Evolutionary conservation across 805 yeast species (phyloP).

Genomic region (Metschnikowia shivogae): DNA sequence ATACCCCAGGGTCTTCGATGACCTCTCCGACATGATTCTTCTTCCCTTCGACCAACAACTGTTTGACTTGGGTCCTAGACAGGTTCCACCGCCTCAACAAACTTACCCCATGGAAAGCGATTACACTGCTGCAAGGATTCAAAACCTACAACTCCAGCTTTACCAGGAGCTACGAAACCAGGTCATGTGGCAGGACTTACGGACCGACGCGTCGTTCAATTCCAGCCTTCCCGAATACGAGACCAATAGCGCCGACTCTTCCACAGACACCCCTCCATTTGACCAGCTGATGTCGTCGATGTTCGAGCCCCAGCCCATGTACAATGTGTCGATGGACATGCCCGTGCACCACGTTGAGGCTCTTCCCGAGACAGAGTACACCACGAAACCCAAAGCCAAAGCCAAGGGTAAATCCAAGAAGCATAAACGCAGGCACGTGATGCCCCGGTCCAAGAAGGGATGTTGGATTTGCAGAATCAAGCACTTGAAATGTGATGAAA

Average conservation of each 20-base stretch:
- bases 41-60: slow-evolving; percentile 2
- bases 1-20: neutral
- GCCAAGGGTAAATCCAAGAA: slow-evolving; percentile 24
- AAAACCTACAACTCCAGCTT: slow-evolving; percentile 8
- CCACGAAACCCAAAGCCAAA: neutral
- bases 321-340: neutral
- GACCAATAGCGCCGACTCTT: slow-evolving; percentile 13
- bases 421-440: slow-evolving; percentile 35
- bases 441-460: slow-evolving; percentile 41
- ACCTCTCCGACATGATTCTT: neutral
- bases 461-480: slow-evolving; percentile 47
- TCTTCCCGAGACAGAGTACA: neutral
- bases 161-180: slow-evolving; percentile 12
- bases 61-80: neutral
- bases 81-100: neutral
- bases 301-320: neutral
- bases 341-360: neutral
- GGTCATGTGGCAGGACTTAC: slow-evolving; percentile 8
- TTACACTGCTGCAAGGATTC: slow-evolving; percentile 2
- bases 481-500: slow-evolving; percentile 43
- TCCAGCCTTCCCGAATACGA: slow-evolving; percentile 15
- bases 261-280: slow-evolving; percentile 17
- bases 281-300: slow-evolving; percentile 3
- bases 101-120: neutral
- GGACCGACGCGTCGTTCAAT: slow-evolving; percentile 15